Evolutionary conservation across 345 rosid species (phyloP), one percentile per base, ranked within the genome.

Genomic region (Salix caprea): DNA sequence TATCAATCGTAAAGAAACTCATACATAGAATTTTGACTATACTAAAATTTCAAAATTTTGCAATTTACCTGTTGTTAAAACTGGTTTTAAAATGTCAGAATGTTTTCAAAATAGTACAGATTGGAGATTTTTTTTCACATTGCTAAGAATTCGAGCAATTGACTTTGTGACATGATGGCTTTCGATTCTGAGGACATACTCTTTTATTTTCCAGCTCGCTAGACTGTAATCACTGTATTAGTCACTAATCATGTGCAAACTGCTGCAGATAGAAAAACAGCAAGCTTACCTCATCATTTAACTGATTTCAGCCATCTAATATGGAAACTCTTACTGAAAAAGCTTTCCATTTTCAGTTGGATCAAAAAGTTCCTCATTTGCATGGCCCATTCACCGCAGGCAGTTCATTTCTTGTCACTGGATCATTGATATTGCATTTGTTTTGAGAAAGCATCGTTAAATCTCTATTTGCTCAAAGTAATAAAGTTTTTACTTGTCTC

Each of bases 381-480:
- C 11, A 15, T 46, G 62, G 68, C 39, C 21, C 56, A 32, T 58
- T 64, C 61, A 39, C 36, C 52, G 62, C 56, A 24, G 65, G 65
- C 76, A 32, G 23, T n/a, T 70, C n/a, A n/a, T 65, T 13, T 70
- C 73, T 26, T 46, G 32, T 74, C 58, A 39, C 42, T 72, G 28
- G 15, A 62, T 71, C 18, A 46, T 74, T 61, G 21, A 46, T 48
- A 10, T 52, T 67, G 73, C 28, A 46, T 72, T 73, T 65, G 65
- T 56, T 56, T 66, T 36, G 68, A 19, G 60, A 73, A 50, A n/a
- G 62, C 67, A 64, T 42, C 14, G 56, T 61, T 46, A 8, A 10
- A 12, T 4, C 71, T 73, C 70, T 70, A 62, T 50, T 56, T 67
- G 69, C 78, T 70, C 56, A 72, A 73, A 26, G 61, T 80, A 66